Conservation (phyloP, 306 rosid species). For the Dryas octopetala region DNA sequence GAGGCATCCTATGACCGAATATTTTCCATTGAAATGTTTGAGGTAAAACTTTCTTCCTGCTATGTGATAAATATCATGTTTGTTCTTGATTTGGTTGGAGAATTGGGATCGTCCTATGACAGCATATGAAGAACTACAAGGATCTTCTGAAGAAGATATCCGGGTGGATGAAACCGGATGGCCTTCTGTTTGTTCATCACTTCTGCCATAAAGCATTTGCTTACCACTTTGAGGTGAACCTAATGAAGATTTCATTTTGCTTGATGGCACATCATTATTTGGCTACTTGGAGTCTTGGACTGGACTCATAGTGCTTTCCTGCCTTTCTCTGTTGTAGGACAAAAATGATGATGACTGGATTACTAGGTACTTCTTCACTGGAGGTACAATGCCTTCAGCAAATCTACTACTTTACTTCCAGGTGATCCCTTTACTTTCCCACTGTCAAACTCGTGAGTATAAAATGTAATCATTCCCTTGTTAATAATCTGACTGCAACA, state of each 20-base stretch:
- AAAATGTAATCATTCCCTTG: neutral
- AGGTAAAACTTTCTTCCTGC: constrained; percentile 39
- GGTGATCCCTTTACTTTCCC: constrained; percentile 41
- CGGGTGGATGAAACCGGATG: constrained; percentile 77
- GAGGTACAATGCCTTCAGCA: constrained; percentile 96
- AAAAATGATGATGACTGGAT: constrained; percentile 88
- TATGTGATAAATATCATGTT: neutral
- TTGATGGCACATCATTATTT: neutral
- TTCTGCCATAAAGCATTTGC: constrained; percentile 89
- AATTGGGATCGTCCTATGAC: constrained; percentile 22
- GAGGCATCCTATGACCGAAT: constrained; percentile 78
- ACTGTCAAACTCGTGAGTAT: neutral
- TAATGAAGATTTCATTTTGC: neutral
- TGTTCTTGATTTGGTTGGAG: neutral
- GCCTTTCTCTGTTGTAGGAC: constrained; percentile 48
- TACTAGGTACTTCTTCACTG: constrained; percentile 78
- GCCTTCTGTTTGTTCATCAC: constrained; percentile 71
- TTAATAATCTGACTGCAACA: neutral
- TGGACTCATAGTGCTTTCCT: neutral
- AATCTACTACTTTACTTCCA: constrained; percentile 88
- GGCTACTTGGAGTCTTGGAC: neutral
- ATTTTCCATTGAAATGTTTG: constrained; percentile 91
- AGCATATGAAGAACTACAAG: constrained; percentile 96
- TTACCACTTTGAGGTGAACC: constrained; percentile 84
- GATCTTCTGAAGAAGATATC: constrained; percentile 89